Base-by-base conservation (phyloP, 805 yeast genomes). In the Priceomyces melissophilus region DNA sequence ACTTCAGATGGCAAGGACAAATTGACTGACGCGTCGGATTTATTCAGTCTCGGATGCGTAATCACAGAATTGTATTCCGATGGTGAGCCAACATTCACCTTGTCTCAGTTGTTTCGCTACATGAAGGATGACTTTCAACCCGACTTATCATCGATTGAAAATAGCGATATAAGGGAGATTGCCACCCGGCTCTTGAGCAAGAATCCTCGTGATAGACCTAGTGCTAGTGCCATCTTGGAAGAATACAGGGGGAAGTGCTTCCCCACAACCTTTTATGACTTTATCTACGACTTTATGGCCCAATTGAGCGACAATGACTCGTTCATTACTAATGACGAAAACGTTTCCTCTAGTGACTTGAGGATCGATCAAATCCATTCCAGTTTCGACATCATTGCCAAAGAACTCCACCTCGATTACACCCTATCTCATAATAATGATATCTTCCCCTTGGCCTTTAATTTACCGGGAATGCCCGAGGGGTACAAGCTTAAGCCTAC, bases 41-140 rank as follows among this genome's bases (percentile, higher is more conserved):
- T 91, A 16, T 87, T 87, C 57, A 77, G 88, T 40, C 56, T 82
- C 34, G 95, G 95, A 0, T 93, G 99, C 65, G 88, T 86, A 2
- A 82, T 93, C 49, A 96, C 95, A 1, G 99, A 93, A 59, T 62
- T 93, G 5, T 87, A 84, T 48, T 65, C 81, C 13, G 98, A 93
- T 48, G 97, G 97, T 0, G 75, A 85, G 12, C 86, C 97, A 0
- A 73, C 87, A 0, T 91, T 93, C 60, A 82, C 95, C 0, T 71
- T 93, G 10, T 81, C 98, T 0, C 96, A 90, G 54, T 67, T 90
- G 45, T 91, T 87, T 69, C 86, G 82, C 60, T 93, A 84, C 61
- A 82, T 82, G 52, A 77, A 76, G 43, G 76, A 80, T 2, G 89
- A 84, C 44, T 81, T 75, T 53, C 58, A 59, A 14, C 95, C 96